Evolutionary conservation across 257 asterid species (phyloP), one percentile per base, ranked within the genome.

Genomic region (Jasminum sambac): DNA sequence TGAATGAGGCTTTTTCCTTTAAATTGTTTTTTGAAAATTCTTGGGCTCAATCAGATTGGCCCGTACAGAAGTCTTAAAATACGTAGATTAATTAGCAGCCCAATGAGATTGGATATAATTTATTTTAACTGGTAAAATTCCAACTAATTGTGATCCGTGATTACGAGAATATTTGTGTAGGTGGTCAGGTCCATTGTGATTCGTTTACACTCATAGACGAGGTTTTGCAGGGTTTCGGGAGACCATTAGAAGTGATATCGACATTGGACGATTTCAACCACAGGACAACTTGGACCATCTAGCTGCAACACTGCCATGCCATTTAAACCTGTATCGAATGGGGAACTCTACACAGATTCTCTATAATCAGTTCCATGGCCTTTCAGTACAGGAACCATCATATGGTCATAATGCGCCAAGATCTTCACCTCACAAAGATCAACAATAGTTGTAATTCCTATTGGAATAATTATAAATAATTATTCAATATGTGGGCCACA

Each of bases 261-360:
- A 90, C 59, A 84, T 90, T 21, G 95, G 95, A 55, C 71, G 96
- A 58, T 86, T 90, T 76, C 93, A 90, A 77, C 93, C 92, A 52
- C 96, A 4, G 96, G 96, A 5, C 70, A 84, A 63, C 72, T 72
- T 11, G 76, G 85, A 68, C 67, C 82, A 58, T 73, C 67, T 5
- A 68, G 77, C 52, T 81, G 79, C 60, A 64, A 30, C 24, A 41
- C 48, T 37, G 63, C 11, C 41, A 13, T 46, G 14, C 55, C 73
- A 16, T 67, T 39, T 16, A n/a, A 2, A 50, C n/a, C 37, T 1
- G 65, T 50, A 23, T 40, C 37, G 13, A 67, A 44, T 0, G 71
- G 23, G 0, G 12, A 55, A 44, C 52, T 34, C 44, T 69, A 70
- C 42, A 11, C 11, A 0, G 77, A 61, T 42, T 66, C 84, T 55